Conservation (phyloP, 1,284 basidiomycete species). For the Wallemia ichthyophaga region DNA sequence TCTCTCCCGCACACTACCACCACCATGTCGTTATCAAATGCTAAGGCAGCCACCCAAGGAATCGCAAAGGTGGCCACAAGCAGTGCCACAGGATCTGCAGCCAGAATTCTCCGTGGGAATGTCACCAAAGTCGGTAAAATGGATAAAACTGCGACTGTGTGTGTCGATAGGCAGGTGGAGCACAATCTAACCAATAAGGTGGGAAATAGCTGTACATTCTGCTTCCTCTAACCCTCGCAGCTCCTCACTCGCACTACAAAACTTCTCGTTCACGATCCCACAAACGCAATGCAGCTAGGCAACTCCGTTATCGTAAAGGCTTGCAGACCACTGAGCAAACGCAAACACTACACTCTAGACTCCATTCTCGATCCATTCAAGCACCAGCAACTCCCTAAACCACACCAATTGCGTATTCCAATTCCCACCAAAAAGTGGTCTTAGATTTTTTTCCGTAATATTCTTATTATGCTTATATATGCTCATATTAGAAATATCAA, state of each 20-base stretch:
- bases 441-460: too few species aligned
- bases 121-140: constrained; percentile 48
- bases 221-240: constrained; percentile 15
- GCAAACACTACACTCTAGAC: constrained; percentile 39
- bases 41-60: not conserved
- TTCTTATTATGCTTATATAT: too few species aligned
- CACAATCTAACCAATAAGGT: constrained; percentile 45
- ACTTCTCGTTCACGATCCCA: constrained; percentile 37
- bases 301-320: constrained; percentile 43
- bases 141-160: constrained; percentile 50
- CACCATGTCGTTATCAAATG: not conserved
- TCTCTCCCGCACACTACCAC: not conserved
- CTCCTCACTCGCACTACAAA: constrained; percentile 39
- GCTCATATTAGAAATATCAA: too few species aligned
- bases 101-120: constrained; percentile 18
- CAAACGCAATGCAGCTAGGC: constrained; percentile 30
- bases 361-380: constrained; percentile 18
- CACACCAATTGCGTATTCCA: not conserved
- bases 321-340: constrained; percentile 40
- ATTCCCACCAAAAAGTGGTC: not conserved
- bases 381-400: not conserved
- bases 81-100: not conserved
- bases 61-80: not conserved
- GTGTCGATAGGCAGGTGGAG: constrained; percentile 33
- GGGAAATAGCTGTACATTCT: constrained; percentile 6